Conservation (phyloP, 2,329 filamentous ascomycete genomes). For the Aspergillus caelatus region DNA sequence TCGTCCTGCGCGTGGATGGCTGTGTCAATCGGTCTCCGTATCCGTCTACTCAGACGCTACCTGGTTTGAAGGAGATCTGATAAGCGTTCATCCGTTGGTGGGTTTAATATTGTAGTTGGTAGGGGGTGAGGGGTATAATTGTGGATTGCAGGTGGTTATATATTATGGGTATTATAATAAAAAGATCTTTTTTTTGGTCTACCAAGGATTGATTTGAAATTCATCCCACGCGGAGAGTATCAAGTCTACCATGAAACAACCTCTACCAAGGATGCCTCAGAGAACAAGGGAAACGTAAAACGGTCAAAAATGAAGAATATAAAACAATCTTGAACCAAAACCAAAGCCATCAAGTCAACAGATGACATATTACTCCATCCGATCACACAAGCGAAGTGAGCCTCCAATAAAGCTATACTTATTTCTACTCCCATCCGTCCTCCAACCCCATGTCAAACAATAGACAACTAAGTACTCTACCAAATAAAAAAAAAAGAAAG, state of each 20-base stretch:
- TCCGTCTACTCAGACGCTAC: not conserved
- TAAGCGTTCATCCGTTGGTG: not conserved
- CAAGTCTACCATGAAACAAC: not conserved
- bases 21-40: slow-evolving; percentile 3
- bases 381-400: too few relatives aligned
- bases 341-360: too few relatives aligned
- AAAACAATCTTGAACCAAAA: too few relatives aligned
- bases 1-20: slow-evolving; percentile 43
- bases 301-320: too few relatives aligned
- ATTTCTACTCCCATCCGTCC: too few relatives aligned
- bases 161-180: not conserved
- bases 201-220: not conserved
- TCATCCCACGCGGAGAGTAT: not conserved
- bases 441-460: too few relatives aligned
- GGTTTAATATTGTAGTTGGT: not conserved
- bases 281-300: too few relatives aligned
- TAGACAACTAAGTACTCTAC: too few relatives aligned
- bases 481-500: too few relatives aligned
- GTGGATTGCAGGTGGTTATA: slow-evolving; percentile 3
- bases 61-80: not conserved
- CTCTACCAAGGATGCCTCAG: not conserved
- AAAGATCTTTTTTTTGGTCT: not conserved
- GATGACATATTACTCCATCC: too few relatives aligned
- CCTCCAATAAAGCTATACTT: too few relatives aligned
- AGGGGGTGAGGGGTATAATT: not conserved